Evolutionary conservation across 495 filamentous ascomycete genomes (phyloP).

Genomic region (Lentithecium fluviatile): DNA sequence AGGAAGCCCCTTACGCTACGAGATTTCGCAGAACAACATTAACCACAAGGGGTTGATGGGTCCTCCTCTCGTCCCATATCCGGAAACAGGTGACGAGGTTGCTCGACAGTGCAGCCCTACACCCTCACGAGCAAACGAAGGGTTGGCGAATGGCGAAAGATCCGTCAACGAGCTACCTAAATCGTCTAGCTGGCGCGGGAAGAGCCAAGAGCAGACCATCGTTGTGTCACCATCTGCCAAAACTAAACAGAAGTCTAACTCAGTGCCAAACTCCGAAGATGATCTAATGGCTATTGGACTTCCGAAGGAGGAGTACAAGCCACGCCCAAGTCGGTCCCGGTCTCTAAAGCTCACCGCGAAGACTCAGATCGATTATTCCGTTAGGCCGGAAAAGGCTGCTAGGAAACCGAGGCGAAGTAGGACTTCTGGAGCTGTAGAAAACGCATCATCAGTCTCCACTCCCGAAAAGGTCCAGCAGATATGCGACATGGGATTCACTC

Average conservation of each 20-base stretch:
- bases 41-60: not conserved
- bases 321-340: constrained; percentile 42
- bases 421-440: constrained; percentile 8
- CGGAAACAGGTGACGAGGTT: too few species aligned
- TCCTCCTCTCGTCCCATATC: too few species aligned
- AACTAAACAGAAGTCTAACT: constrained; percentile 1
- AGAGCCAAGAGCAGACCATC: not conserved
- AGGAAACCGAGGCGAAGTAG: constrained; percentile 38
- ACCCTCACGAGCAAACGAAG: too few species aligned
- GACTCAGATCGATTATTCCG: constrained; percentile 35
- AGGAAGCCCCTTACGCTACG: constrained; percentile 10
- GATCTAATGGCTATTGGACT: constrained; percentile 36
- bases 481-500: constrained; percentile 34
- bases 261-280: constrained; percentile 24
- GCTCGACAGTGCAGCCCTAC: too few species aligned
- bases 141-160: not conserved
- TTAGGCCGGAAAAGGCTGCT: constrained; percentile 37
- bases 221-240: not conserved
- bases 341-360: constrained; percentile 33
- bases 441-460: not conserved
- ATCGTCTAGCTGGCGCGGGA: not conserved
- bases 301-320: constrained; percentile 41
- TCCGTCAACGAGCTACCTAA: not conserved
- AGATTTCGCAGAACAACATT: not conserved
- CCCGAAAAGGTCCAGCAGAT: constrained; percentile 30